Evolutionary conservation across 495 filamentous ascomycete genomes (phyloP).

Genomic region (Aeminium ludgeri): DNA sequence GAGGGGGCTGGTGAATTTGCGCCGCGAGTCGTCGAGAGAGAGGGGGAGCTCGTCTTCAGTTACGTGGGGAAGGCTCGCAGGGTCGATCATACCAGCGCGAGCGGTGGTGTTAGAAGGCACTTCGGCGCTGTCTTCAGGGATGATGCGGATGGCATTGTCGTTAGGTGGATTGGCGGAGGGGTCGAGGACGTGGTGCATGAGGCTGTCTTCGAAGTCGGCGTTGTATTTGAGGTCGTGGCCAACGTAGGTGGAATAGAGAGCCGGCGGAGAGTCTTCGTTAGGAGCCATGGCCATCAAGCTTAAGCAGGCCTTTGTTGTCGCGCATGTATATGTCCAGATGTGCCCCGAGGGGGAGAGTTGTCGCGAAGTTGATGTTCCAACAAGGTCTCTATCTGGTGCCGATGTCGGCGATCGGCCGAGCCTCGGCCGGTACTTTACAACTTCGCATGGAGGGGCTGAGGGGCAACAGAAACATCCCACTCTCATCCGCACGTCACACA

Average conservation of each 20-base stretch:
- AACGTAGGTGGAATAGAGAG: slow-evolving; percentile 10
- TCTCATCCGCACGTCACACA: no score
- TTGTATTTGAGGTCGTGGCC: slow-evolving; percentile 17
- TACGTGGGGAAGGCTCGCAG: slow-evolving; percentile 9
- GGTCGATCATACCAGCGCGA: slow-evolving; percentile 2
- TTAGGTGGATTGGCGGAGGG: not conserved
- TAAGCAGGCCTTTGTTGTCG: no score
- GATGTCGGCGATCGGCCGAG: no score
- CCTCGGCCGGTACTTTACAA: no score
- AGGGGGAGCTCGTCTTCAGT: slow-evolving; percentile 21
- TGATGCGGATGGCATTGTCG: slow-evolving; percentile 8
- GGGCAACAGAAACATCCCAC: no score
- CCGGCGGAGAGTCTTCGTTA: not conserved
- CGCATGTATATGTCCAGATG: no score
- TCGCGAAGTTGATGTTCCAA: no score
- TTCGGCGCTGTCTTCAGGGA: slow-evolving; percentile 6
- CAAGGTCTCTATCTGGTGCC: no score
- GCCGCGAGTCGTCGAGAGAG: slow-evolving; percentile 20
- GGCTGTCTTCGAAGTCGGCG: slow-evolving; percentile 22
- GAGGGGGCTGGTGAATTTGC: slow-evolving; percentile 20
- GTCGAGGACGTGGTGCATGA: slow-evolving; percentile 21
- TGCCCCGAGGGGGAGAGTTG: no score
- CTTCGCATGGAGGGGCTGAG: no score
- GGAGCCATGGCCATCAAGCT: not conserved
- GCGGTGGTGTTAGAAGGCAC: not conserved